Base-by-base conservation (phyloP, 1,139 yeast genomes). In the Maudiozyma humilis region DNA sequence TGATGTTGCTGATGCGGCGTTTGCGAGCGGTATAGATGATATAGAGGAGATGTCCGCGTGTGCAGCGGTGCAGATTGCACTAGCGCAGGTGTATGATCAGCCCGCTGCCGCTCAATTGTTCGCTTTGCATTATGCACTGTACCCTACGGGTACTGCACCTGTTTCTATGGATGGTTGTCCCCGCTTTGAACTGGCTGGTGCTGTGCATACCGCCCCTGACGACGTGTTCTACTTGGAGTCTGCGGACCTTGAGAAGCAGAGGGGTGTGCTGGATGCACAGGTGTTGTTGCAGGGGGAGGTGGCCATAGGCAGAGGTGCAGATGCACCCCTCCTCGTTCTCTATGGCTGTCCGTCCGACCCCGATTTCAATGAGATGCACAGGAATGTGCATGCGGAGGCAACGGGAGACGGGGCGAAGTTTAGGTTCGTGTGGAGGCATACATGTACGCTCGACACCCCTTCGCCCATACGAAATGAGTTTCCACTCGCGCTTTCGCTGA, bases 401-500 rank as follows among this genome's bases (percentile, higher is more conserved):
- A 57, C 65, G 7, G 61, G 67, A 1, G 45, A 48, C 13, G 93
- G 86, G 0, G 41, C 34, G 3, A 84, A 85, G 54, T 61, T 88
- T 29, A 71, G 86, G 46, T 82, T 85, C 59, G 73, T 81, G 2
- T 77, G 95, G 82, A 72, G 96, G 52, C 82, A 86, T 53, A 70
- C 77, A 6, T 59, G 65, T 42, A 39, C 50, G 2, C 17, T 40
- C 2, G 35, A 37, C 4, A 77, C 79, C 10, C 16, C 42, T 4
- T 20, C 38, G 27, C 32, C 35, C 8, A 41, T 45, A 15, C 32
- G 40, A 13, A 6, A 30, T 1, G 32, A 47, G n/a, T 45, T 51
- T 15, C 54, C 54, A 10, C 13, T 51, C 2, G 42, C 43, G 7
- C 32, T 55, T 8, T 50, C 58, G 2, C 14, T 51, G 19, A 51